Conservation (phyloP, 139 green algal genomes). For the Chlorella ohadii region DNA sequence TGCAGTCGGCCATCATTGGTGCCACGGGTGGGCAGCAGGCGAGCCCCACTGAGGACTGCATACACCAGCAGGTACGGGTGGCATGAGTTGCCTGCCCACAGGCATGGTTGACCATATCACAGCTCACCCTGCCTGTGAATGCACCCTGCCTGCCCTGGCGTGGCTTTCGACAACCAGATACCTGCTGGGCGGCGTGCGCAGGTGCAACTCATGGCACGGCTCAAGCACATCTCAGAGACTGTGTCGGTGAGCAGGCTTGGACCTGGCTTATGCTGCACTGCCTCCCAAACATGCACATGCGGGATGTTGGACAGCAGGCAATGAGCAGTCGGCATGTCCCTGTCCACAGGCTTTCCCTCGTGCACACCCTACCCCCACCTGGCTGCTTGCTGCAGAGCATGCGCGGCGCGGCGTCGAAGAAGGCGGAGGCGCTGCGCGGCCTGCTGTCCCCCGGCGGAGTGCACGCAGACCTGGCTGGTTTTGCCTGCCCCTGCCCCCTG, state of each 20-base stretch:
- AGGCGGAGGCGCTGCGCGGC: conserved; percentile 58
- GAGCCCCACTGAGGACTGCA: conserved; percentile 45
- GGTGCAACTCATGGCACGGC: conserved; percentile 66
- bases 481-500: conserved; percentile 79
- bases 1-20: conserved; percentile 18
- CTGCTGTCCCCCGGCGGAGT: conserved; percentile 51
- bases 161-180: too few relatives aligned
- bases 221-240: conserved; percentile 68
- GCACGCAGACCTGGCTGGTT: conserved; percentile 72
- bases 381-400: conserved; percentile 22
- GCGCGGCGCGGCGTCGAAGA: conserved; percentile 44
- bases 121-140: too few relatives aligned
- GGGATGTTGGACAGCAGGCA: too few relatives aligned
- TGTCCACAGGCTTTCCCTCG: too few relatives aligned
- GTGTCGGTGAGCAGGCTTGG: conserved; percentile 53
- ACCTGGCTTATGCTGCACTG: too few relatives aligned
- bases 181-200: too few relatives aligned
- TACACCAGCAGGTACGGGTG: conserved; percentile 70
- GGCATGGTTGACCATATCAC: too few relatives aligned
- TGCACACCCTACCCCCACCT: not conserved
- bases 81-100: too few relatives aligned
- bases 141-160: too few relatives aligned
- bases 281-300: too few relatives aligned
- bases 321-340: too few relatives aligned
- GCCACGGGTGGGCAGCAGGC: conserved; percentile 20